phyloP scores from a whole-genome alignment of 495 filamentous ascomycete species.

The Neurospora tetrasperma region DNA sequence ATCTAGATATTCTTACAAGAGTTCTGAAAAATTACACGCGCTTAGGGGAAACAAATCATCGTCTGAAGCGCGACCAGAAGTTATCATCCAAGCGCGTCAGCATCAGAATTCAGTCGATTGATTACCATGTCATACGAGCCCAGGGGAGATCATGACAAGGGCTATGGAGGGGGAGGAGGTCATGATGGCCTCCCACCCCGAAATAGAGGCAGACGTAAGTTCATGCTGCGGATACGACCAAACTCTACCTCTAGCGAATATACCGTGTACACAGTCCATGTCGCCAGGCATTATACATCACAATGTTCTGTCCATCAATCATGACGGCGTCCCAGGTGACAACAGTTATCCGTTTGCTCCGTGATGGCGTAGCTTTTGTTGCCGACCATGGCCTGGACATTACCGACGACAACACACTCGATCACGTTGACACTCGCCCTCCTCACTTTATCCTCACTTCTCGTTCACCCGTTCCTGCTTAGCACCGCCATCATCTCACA shows the following conservation, averaged over 20 bases:
- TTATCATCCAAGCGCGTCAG: not conserved
- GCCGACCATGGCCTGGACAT: not conserved
- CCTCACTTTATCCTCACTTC: not conserved
- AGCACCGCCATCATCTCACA: not conserved
- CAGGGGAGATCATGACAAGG: conserved; percentile 29
- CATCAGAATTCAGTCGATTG: not conserved
- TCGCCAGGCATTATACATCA: not conserved
- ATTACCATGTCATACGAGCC: conserved; percentile 34
- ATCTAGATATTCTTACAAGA: not conserved
- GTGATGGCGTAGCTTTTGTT: conserved; percentile 1
- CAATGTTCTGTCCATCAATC: not conserved
- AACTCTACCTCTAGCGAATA: not conserved
- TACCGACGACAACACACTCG: not conserved
- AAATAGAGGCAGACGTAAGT: conserved; percentile 16
- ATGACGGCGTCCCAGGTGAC: not conserved
- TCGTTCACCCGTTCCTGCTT: not conserved
- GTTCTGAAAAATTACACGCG: not conserved
- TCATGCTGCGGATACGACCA: not conserved
- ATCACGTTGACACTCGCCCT: not conserved
- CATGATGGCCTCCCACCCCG: conserved; percentile 18
- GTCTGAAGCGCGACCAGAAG: not conserved
- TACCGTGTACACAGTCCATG: not conserved
- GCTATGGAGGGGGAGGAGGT: conserved; percentile 6
- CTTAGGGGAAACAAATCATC: not conserved
- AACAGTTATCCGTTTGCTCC: not conserved